phyloP scores from a whole-genome alignment of 2,329 filamentous ascomycete species.

The Sporothrix dimorphospora region DNA sequence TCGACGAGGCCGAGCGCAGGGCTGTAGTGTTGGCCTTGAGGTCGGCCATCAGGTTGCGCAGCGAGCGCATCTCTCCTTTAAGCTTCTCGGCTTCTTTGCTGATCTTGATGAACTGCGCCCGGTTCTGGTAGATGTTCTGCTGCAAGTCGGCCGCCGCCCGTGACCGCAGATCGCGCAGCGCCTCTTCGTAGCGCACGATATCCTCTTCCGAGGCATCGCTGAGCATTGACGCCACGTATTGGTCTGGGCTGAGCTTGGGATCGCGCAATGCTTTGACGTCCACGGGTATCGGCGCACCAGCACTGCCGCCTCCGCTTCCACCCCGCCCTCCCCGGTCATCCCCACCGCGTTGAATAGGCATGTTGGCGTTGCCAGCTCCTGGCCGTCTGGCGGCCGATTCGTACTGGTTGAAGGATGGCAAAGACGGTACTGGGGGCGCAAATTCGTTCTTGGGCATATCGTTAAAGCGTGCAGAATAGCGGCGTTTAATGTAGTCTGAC shows the following conservation, averaged over 20 bases:
- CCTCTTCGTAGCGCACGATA: conserved; percentile 78
- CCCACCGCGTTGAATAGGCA: conserved; percentile 57
- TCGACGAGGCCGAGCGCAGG: conserved; percentile 62
- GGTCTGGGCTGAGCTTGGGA: conserved; percentile 75
- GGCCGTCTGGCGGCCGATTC: conserved; percentile 47
- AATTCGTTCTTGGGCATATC: conserved; percentile 75
- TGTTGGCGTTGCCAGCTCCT: conserved; percentile 50
- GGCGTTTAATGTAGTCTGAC: conserved; percentile 85
- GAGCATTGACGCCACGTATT: conserved; percentile 74
- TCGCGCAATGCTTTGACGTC: conserved; percentile 80
- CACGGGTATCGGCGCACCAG: conserved; percentile 60
- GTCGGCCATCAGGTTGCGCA: conserved; percentile 89
- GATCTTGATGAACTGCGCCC: conserved; percentile 98
- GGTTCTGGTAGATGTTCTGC: conserved; percentile 94
- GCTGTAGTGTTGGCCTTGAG: conserved; percentile 77
- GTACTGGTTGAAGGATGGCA: conserved; percentile 65
- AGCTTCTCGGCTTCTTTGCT: conserved; percentile 98
- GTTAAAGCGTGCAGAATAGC: conserved; percentile 93
- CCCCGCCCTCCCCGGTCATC: conserved; percentile 31
- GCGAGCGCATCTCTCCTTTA: conserved; percentile 90
- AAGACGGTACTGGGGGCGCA: conserved; percentile 71
- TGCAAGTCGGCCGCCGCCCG: conserved; percentile 83
- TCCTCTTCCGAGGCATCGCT: conserved; percentile 86
- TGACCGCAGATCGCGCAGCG: conserved; percentile 74
- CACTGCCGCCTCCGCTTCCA: conserved; percentile 6